Base-by-base conservation (phyloP, 257 asterid genomes). In the Solanum phureja region DNA sequence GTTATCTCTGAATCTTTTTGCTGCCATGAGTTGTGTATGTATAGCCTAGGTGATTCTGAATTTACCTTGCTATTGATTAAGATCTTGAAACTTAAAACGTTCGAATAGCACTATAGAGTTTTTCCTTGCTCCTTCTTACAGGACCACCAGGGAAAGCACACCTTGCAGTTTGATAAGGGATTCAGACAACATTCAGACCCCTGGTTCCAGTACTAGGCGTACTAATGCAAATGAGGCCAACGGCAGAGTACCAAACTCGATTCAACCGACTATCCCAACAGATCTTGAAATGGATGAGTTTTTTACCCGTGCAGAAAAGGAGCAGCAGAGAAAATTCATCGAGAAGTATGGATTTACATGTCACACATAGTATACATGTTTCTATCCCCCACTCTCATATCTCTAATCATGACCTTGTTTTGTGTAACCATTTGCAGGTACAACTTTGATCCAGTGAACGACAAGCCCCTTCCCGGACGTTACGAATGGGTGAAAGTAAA, bases 371-470 rank as follows among this genome's bases (percentile, higher is more conserved):
- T 27, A n/a, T 77, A 40, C 73, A 34, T 58, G 86, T 83, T 83
- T 23, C 29, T 56, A 56, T 19, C 24, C 1, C 64, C 64, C 24
- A 7, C 24, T 3, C 64, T 52, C 60, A n/a, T 52, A 52, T 14
- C 3, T 79, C 38, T 44, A 79, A 44, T 42, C 12, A 33, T 31
- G 19, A 49, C 13, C 37, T 0, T 84, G 77, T 37, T 52, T 71
- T 64, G 66, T 34, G 46, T 29, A 42, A 86, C 34, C 4, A 29
- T 37, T 75, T 88, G 83, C 88, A 91, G 93, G 93, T 91, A 91
- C 86, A 91, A 91, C 91, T 91, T 86, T 42, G 93, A 91, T n/a
- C 89, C 86, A 5, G 87, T 89, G 88, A 91, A 89, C 13, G 90
- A 89, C 52, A 81, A 86, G 86, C 91, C 93, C 6, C 90, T 89